Evolutionary conservation across 352 stramenopile species (phyloP).

Genomic region (Aphanomyces cochlioides): DNA sequence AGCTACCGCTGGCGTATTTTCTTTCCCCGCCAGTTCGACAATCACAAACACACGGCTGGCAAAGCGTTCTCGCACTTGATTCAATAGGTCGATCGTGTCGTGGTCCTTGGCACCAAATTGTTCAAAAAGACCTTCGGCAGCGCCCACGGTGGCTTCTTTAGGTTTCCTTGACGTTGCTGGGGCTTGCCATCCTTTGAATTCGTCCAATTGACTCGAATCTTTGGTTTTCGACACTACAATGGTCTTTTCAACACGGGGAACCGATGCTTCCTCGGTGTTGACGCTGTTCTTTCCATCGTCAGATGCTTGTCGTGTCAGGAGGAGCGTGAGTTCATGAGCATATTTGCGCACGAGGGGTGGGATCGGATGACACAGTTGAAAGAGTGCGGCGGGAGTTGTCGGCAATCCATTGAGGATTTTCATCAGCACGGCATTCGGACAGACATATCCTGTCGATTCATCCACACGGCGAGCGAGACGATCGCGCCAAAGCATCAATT

Average conservation of each 20-base stretch:
- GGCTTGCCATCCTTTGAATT: constrained; percentile 55
- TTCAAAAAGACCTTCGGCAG: constrained; percentile 11
- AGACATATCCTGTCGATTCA: constrained; percentile 72
- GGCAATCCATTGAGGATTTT: constrained; percentile 74
- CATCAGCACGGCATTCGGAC: constrained; percentile 82
- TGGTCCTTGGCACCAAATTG: background rate
- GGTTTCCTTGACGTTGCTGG: constrained; percentile 32
- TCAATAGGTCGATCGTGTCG: constrained; percentile 34
- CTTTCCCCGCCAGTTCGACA: background rate
- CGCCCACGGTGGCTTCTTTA: constrained; percentile 44
- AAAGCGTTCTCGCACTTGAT: constrained; percentile 39
- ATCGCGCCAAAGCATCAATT: constrained; percentile 78
- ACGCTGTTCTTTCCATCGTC: constrained; percentile 41
- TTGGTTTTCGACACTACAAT: constrained; percentile 30
- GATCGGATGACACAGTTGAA: constrained; percentile 71
- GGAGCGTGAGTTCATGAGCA: constrained; percentile 59
- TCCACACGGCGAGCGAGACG: constrained; percentile 60
- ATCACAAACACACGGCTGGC: constrained; percentile 26
- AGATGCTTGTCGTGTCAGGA: constrained; percentile 56
- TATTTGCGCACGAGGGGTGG: constrained; percentile 73
- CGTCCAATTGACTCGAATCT: constrained; percentile 43
- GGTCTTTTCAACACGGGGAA: constrained; percentile 1
- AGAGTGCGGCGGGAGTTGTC: constrained; percentile 63
- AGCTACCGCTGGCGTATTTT: background rate
- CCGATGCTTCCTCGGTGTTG: constrained; percentile 29